Percentiles rank a stretch among this genome's conserved stretches.
Conservation (phyloP, 371 early-diverging fungal species). For the Capillidium rhysosporum region DNA sequence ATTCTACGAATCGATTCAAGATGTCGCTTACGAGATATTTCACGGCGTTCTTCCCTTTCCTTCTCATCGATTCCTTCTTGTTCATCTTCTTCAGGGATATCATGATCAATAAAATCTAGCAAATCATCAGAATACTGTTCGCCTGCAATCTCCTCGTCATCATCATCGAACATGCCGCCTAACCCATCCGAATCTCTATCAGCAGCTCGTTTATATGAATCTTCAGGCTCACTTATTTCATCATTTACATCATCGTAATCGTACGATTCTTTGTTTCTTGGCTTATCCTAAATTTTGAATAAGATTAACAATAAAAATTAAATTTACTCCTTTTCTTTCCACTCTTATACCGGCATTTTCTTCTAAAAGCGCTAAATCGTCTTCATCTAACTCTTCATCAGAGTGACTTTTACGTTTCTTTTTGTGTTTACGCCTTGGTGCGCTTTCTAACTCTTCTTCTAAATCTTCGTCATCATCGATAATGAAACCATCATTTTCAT, state of each 20-base stretch:
- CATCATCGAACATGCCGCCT: constrained; percentile 33
- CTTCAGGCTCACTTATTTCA: constrained; percentile 49
- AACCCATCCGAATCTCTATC: constrained; percentile 18
- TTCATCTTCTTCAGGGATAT: constrained; percentile 33
- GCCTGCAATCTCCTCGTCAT: constrained; percentile 20
- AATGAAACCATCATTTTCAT: constrained; percentile 5
- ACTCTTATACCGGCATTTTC: constrained; percentile 60
- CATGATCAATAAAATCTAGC: constrained; percentile 49
- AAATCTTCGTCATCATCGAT: constrained; percentile 23
- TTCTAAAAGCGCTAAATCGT: constrained; percentile 63
- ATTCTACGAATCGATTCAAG: constrained; percentile 5
- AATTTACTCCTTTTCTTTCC: constrained; percentile 23
- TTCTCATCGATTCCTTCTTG: constrained; percentile 15
- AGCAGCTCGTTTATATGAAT: constrained; percentile 19
- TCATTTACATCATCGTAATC: constrained; percentile 21
- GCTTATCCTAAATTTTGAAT: neutral
- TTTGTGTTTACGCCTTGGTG: constrained; percentile 10
- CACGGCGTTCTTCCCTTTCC: constrained; percentile 4
- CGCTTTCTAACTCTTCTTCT: constrained; percentile 20
- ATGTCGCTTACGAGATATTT: constrained; percentile 6
- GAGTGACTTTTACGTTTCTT: constrained; percentile 14
- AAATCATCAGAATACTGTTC: constrained; percentile 26
- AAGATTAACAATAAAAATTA: neutral
- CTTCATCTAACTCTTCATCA: constrained; percentile 65
- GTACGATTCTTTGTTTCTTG: neutral